Base-by-base conservation (phyloP, 345 rosid species). In the Boechera stricta region DNA sequence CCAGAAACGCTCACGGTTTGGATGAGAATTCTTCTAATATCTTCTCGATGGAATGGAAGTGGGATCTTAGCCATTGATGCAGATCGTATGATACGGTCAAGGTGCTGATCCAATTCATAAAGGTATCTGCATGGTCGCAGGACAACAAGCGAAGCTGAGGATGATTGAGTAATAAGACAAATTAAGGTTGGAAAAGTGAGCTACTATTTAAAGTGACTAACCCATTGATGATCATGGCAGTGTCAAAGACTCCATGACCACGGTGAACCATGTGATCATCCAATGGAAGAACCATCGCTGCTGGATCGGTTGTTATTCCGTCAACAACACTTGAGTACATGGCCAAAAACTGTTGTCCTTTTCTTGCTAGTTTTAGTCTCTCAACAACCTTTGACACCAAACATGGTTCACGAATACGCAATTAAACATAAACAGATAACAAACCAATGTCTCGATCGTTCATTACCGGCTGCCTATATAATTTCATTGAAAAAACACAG, bases 191-290 rank as follows among this genome's bases (percentile, higher is more conserved):
- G 28, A 18, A 51, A 63, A 39, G 56, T 1, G 70, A 69, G 41
- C 3, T 59, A 33, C 2, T 18, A 24, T 53, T 51, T 7, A 49
- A 33, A 51, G 68, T 60, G 41, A 85, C 97, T 72, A 52, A 92
- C 98, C 98, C 97, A 11, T 92, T 85, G 69, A 85, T 36, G 72
- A 92, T 89, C 5, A 88, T 89, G 13, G 97, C 89, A 36, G 99
- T 92, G 75, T 94, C 99, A 73, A 94, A 94, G 80, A 94, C 92
- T 29, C 98, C 98, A 57, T 92, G 98, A 24, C 98, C 98, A 61
- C 98, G 81, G 78, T 92, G 99, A 62, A 92, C 97, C 96, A 92
- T 89, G 79, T 92, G 98, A 39, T 92, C 99, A 79, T 94, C 97
- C 77, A 92, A 67, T 36, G 98, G 99, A 72, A 94, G 83, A 74